Evolutionary conservation across 139 green algal species (phyloP).

Genomic region (Coelastrella sp.): DNA sequence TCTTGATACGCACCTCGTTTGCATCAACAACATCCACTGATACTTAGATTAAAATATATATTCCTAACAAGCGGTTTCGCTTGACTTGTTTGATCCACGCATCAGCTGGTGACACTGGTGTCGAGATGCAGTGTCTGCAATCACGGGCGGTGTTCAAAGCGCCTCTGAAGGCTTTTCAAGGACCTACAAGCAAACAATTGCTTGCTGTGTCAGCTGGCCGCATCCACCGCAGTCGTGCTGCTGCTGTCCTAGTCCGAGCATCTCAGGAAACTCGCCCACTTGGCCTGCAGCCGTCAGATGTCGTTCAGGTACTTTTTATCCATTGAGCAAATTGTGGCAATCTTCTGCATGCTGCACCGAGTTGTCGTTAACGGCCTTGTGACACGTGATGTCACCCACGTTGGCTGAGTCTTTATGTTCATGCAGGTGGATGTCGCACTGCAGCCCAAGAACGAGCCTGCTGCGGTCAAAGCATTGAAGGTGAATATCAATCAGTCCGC

Average conservation of each 20-base stretch:
- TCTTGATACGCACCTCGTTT: too few relatives aligned
- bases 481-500: constrained; percentile 8
- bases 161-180: not conserved
- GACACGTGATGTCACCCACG: constrained; percentile 12
- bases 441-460: not conserved
- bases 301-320: not conserved
- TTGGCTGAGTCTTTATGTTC: not conserved
- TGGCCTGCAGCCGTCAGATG: not conserved
- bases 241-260: not conserved
- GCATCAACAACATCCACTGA: too few relatives aligned
- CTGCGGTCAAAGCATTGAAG: not conserved
- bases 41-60: too few relatives aligned
- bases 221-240: not conserved
- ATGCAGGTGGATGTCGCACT: not conserved
- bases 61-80: not conserved
- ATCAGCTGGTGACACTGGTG: not conserved
- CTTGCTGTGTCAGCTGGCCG: not conserved
- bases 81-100: not conserved
- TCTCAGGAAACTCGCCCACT: not conserved
- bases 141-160: not conserved
- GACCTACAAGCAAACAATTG: not conserved
- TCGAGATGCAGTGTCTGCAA: not conserved
- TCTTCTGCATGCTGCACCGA: too few relatives aligned
- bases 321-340: not conserved
- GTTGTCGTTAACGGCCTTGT: too few relatives aligned